A percentile compares a stretch with the other conserved stretches of the same genome.
phyloP scores from a whole-genome alignment of 176 grass and related monocot genomes.

The Oryza glaberrima region DNA sequence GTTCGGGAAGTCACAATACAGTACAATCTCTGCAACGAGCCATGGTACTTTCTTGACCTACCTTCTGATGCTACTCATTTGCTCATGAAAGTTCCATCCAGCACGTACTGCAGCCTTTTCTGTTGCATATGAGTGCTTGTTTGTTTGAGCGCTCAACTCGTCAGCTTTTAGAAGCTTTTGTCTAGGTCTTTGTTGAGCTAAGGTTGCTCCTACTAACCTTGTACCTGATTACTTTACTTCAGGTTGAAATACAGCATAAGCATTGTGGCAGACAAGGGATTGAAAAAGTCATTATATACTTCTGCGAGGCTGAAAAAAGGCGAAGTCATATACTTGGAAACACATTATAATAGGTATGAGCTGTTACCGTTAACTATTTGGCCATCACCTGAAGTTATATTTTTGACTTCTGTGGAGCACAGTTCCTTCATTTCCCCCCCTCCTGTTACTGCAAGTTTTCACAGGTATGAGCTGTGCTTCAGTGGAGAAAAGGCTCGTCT shows the following conservation, averaged over 20 bases:
- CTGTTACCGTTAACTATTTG: conserved; percentile 4
- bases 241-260: conserved; percentile 98
- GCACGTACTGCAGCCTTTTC: neutral
- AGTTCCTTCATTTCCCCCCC: neutral
- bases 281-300: conserved; percentile 88
- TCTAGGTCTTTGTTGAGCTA: conserved; percentile 15
- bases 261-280: conserved; percentile 93
- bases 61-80: conserved; percentile 3
- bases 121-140: conserved; percentile 1
- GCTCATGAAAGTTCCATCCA: neutral
- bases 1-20: conserved; percentile 94
- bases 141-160: neutral
- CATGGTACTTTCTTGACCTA: conserved; percentile 66
- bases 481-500: conserved; percentile 63
- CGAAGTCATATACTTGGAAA: conserved; percentile 95
- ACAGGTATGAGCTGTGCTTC: conserved; percentile 91
- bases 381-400: neutral
- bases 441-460: conserved; percentile 26
- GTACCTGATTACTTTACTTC: conserved; percentile 31
- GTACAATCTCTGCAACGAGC: conserved; percentile 96
- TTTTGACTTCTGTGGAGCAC: conserved; percentile 15
- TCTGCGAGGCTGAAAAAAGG: conserved; percentile 95
- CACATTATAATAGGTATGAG: conserved; percentile 79
- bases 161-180: neutral
- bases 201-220: conserved; percentile 6